These are phyloP conservation scores for Ramularia endophylla DNA, from an alignment of 2,329 filamentous ascomycete species.

Conservation along the genomic window DNA sequence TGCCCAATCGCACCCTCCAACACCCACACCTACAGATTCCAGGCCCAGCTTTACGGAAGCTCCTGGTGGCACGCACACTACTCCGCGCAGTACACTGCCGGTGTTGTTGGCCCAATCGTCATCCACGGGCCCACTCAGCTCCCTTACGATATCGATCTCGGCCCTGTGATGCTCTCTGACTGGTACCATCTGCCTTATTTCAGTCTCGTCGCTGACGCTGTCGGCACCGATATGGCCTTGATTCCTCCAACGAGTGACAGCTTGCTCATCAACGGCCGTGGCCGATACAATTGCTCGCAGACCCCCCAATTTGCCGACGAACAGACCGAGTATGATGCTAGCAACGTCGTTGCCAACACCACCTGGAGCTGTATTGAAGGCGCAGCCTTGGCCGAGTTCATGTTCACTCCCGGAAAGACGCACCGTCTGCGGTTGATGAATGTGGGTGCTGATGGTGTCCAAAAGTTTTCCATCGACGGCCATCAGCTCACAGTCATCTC, in stretches of 20 bases:
- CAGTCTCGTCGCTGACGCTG: constrained; percentile 12
- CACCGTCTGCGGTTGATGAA: constrained; percentile 40
- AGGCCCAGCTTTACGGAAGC: constrained; percentile 28
- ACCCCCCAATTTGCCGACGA: constrained; percentile 14
- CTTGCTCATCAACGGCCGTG: constrained; percentile 30
- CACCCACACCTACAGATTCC: constrained; percentile 16
- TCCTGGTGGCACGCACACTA: constrained; percentile 36
- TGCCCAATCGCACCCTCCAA: constrained; percentile 17
- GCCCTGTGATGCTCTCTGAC: constrained; percentile 28
- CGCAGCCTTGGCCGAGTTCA: constrained; percentile 31
- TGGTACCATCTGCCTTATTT: constrained; percentile 29
- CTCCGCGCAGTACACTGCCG: constrained; percentile 25
- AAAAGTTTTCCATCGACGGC: constrained; percentile 40
- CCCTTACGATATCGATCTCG: constrained; percentile 27
- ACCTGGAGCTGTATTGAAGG: constrained; percentile 18
- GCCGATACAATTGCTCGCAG: constrained; percentile 22
- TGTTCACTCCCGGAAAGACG: constrained; percentile 35
- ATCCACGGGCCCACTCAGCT: constrained; percentile 26
- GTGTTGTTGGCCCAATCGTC: constrained; percentile 26
- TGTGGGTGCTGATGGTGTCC: constrained; percentile 33
- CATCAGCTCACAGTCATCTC: constrained; percentile 39
- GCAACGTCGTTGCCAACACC: constrained; percentile 9
- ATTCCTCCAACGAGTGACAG: constrained; percentile 20
- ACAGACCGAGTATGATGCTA: constrained; percentile 12
- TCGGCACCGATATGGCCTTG: constrained; percentile 12